Conservation (phyloP, 768 basidiomycete genomes). For the Kwoniella pini region DNA sequence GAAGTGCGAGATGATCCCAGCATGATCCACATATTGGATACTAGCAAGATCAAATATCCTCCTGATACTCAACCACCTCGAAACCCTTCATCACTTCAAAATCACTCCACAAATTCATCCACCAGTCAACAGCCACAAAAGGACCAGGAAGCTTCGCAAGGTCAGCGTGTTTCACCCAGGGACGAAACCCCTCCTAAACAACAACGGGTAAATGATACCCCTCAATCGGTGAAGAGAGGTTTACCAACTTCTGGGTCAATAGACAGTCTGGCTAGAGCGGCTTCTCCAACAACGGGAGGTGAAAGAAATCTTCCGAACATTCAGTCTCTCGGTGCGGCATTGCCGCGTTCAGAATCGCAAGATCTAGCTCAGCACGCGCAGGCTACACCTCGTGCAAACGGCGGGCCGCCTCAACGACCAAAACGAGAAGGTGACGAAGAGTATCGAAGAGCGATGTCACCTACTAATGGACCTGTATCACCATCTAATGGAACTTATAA, state of each 20-base stretch:
- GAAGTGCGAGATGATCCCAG: conserved; percentile 74
- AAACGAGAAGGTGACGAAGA: conserved; percentile 49
- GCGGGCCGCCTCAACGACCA: conserved; percentile 56
- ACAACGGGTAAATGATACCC: conserved; percentile 15
- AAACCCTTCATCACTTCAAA: conserved; percentile 20
- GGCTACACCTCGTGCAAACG: conserved; percentile 32
- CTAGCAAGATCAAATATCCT: conserved; percentile 94
- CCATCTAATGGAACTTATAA: conserved; percentile 28
- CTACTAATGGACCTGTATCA: conserved; percentile 50
- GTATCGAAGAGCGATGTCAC: conserved; percentile 66
- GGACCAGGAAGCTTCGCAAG: conserved; percentile 6
- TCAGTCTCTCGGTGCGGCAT: conserved; percentile 8
- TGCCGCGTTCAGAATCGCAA: conserved; percentile 30
- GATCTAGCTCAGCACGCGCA: conserved; percentile 12
- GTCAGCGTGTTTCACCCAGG: not conserved
- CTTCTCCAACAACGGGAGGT: conserved; percentile 25
- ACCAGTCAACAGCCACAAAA: conserved; percentile 23
- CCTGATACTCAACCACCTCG: conserved; percentile 59
- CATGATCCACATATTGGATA: conserved; percentile 88
- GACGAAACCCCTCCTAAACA: conserved; percentile 19
- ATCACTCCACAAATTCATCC: not conserved
- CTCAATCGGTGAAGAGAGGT: conserved; percentile 20
- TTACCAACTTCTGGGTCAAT: conserved; percentile 28
- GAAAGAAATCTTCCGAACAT: conserved; percentile 13
- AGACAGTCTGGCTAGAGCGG: conserved; percentile 29